Evolutionary conservation across 805 yeast genomes (phyloP).

Genomic region (Pichia pseudocactophila): DNA sequence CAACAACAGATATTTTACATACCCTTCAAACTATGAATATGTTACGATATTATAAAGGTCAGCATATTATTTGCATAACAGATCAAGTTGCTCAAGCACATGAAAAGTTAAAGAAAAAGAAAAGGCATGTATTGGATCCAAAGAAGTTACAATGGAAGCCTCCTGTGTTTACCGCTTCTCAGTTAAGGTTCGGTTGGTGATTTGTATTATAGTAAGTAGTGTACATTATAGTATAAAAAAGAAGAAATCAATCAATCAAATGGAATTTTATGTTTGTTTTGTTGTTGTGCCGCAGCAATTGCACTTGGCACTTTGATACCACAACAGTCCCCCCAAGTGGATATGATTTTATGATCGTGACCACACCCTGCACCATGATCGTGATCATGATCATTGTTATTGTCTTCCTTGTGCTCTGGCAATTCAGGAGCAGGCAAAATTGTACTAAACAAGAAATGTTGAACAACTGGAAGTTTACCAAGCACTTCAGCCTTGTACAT

Average conservation of each 20-base stretch:
- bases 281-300: slow-evolving; percentile 57
- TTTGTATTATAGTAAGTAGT: neutral
- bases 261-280: slow-evolving; percentile 41
- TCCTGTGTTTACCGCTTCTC: slow-evolving; percentile 92
- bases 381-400: slow-evolving; percentile 15
- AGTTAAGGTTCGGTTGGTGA: slow-evolving; percentile 91
- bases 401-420: slow-evolving; percentile 28
- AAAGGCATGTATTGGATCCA: slow-evolving; percentile 70
- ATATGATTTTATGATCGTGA: slow-evolving; percentile 28
- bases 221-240: neutral
- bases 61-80: slow-evolving; percentile 80
- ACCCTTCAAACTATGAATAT: slow-evolving; percentile 88
- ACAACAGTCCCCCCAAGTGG: slow-evolving; percentile 95
- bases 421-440: slow-evolving; percentile 68
- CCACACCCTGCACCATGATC: slow-evolving; percentile 17
- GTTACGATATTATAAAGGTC: slow-evolving; percentile 89
- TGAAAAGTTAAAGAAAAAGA: slow-evolving; percentile 54
- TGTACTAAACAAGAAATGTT: slow-evolving; percentile 82
- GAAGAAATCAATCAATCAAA: slow-evolving; percentile 40
- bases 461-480: slow-evolving; percentile 84
- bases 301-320: slow-evolving; percentile 96
- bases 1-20: slow-evolving; percentile 90
- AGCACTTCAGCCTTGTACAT: slow-evolving; percentile 95
- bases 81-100: slow-evolving; percentile 73
- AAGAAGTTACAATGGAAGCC: slow-evolving; percentile 80